Conservation (phyloP, 2,329 filamentous ascomycete genomes). For the Ophiocordyceps polyrhachis-furcata region DNA sequence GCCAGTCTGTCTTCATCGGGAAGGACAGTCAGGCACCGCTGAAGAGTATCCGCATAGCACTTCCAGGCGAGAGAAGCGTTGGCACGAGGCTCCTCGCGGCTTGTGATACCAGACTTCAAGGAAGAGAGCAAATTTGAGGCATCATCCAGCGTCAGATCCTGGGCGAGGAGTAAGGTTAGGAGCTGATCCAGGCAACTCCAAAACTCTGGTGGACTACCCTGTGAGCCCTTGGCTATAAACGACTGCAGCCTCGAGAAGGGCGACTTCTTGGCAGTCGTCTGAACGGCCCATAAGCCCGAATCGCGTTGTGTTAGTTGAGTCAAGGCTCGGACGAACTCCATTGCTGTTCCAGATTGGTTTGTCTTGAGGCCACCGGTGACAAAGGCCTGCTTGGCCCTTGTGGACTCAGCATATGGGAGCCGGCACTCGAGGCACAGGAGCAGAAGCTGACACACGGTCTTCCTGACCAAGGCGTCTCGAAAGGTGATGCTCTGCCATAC, state of each 20-base stretch:
- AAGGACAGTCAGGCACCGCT: constrained; percentile 30
- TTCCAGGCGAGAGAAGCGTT: constrained; percentile 55
- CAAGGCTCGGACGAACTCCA: constrained; percentile 50
- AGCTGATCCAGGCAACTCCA: constrained; percentile 54
- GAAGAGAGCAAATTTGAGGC: constrained; percentile 45
- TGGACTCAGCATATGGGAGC: constrained; percentile 28
- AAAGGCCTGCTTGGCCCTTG: constrained; percentile 37
- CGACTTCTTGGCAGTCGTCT: constrained; percentile 28
- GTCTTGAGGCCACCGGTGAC: constrained; percentile 56
- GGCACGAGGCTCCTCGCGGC: constrained; percentile 53
- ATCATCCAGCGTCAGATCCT: constrained; percentile 25
- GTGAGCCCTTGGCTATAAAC: constrained; percentile 70
- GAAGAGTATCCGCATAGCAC: constrained; percentile 49
- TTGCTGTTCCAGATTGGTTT: constrained; percentile 54
- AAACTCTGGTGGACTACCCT: constrained; percentile 51
- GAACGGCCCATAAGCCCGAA: constrained; percentile 55
- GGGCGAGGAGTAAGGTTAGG: constrained; percentile 37
- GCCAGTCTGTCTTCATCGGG: constrained; percentile 24
- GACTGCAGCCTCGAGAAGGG: constrained; percentile 39
- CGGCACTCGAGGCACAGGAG: constrained; percentile 27
- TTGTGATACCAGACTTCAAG: constrained; percentile 50
- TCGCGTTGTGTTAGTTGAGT: constrained; percentile 43
- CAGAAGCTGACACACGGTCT: constrained; percentile 31
- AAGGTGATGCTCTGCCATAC: constrained; percentile 50
- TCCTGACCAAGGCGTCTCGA: constrained; percentile 34